Percentiles rank a stretch among this genome's conserved stretches.
Evolutionary conservation across 2,329 filamentous ascomycete species (phyloP).

Genomic region (Fusarium kyushuense): DNA sequence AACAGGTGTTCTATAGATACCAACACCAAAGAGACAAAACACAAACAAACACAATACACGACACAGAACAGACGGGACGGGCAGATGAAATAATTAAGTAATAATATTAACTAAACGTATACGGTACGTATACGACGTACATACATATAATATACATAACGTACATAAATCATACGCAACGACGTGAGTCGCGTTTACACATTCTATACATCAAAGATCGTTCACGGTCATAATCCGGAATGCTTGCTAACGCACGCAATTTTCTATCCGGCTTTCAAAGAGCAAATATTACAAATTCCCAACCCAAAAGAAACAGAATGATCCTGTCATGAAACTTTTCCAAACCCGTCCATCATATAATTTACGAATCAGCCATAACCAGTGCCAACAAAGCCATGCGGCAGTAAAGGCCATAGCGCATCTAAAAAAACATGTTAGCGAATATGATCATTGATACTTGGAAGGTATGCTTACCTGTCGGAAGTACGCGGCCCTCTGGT

Average conservation of each 20-base stretch:
- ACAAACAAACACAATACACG: slow-evolving; percentile 11
- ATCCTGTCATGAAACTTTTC: slow-evolving; percentile 39
- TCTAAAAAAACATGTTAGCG: slow-evolving; percentile 65
- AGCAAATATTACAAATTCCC: slow-evolving; percentile 36
- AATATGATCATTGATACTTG: not conserved
- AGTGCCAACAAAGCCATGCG: slow-evolving; percentile 97
- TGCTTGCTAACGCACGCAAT: slow-evolving; percentile 48
- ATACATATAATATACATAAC: slow-evolving; percentile 38
- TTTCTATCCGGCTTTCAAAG: slow-evolving; percentile 48
- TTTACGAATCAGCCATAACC: slow-evolving; percentile 72
- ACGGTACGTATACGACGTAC: slow-evolving; percentile 37
- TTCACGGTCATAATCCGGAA: slow-evolving; percentile 47
- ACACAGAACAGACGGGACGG: slow-evolving; percentile 25
- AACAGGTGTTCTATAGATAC: not conserved
- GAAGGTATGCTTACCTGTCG: slow-evolving; percentile 80
- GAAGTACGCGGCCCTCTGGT: slow-evolving; percentile 97
- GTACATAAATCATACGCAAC: slow-evolving; percentile 45
- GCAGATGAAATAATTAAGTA: slow-evolving; percentile 38
- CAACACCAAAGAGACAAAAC: slow-evolving; percentile 14
- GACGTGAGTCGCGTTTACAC: slow-evolving; percentile 47
- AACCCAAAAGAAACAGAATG: slow-evolving; percentile 16
- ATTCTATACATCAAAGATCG: slow-evolving; percentile 46
- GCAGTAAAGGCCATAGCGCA: slow-evolving; percentile 97
- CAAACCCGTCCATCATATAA: slow-evolving; percentile 21
- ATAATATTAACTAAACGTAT: slow-evolving; percentile 39